phyloP scores from a whole-genome alignment of 192 early-diverging fungal genomes.

The Umbelopsis isabellina region DNA sequence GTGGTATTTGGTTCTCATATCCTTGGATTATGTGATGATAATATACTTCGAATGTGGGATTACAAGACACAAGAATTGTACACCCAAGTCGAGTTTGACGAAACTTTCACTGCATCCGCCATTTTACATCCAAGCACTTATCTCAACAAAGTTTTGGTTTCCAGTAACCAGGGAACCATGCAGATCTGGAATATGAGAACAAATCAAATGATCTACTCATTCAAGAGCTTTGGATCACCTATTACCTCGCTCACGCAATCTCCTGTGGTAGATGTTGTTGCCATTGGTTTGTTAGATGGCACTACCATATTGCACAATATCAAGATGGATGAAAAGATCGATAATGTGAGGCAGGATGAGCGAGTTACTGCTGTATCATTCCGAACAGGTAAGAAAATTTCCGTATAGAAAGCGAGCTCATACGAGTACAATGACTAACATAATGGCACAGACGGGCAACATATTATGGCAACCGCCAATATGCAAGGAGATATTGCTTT shows the following conservation, averaged over 20 bases:
- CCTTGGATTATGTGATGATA: constrained; percentile 80
- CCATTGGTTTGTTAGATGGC: constrained; percentile 90
- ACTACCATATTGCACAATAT: constrained; percentile 86
- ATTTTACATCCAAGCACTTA: constrained; percentile 96
- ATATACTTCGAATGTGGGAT: constrained; percentile 79
- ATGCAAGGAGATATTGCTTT: constrained; percentile 86
- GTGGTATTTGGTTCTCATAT: constrained; percentile 77
- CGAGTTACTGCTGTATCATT: constrained; percentile 91
- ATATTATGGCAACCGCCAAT: constrained; percentile 90
- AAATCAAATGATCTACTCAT: constrained; percentile 80
- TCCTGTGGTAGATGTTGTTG: constrained; percentile 92
- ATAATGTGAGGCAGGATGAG: constrained; percentile 82
- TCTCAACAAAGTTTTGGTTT: constrained; percentile 94
- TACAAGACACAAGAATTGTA: constrained; percentile 69
- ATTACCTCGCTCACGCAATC: constrained; percentile 84
- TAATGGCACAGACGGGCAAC: constrained; percentile 64
- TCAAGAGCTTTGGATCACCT: constrained; percentile 72
- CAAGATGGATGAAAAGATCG: constrained; percentile 74
- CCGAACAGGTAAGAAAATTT: constrained; percentile 65
- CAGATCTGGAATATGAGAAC: constrained; percentile 94
- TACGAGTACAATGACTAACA: neutral
- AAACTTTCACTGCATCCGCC: constrained; percentile 69
- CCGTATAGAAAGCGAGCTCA: neutral
- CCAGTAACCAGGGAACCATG: constrained; percentile 82
- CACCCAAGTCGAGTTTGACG: constrained; percentile 75